Base-by-base conservation (phyloP, 345 rosid species). In the Salix purpurea region DNA sequence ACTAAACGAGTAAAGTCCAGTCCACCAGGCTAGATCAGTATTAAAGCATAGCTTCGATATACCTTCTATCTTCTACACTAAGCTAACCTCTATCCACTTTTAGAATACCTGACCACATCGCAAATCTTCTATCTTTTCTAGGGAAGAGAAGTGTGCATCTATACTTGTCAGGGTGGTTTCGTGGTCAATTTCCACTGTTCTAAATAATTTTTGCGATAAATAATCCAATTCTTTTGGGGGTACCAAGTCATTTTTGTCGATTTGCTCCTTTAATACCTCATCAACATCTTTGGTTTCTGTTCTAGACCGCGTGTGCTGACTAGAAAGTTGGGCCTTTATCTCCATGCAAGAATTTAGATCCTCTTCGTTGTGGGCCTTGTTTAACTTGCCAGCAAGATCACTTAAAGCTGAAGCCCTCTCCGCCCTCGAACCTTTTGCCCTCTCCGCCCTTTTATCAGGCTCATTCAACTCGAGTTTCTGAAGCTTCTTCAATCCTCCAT, bases 311-410 rank as follows among this genome's bases (percentile, higher is more conserved):
- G 44, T 12, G 12, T 30, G 79, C 16, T 58, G 79, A 73, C 54
- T 42, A 66, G 50, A 76, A 37, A 89, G 85, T 81, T 88, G 89
- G 68, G 90, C 73, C 82, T 86, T 90, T 79, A 89, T 77, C 75
- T 90, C 97, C 81, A 78, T 62, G 79, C 93, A 93, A 72, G 91
- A 87, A 71, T 87, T 90, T 67, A 94, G 84, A 85, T 93, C 98
- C 60, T 91, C 97, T 56, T 89, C 92, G 39, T 79, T 91, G 77
- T 92, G 88, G 75, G 93, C 91, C 88, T 86, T 90, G 86, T 87
- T 91, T 84, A 96, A 72, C 85, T 89, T 91, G 46, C 91, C 99
- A 2, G 81, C 80, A 68, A 92, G 85, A 54, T 96, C 94, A 75
- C 37, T 84, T 71, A 90, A 69, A 60, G 85, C 81, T 30, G 88